Evolutionary conservation across 768 basidiomycete genomes (phyloP), one percentile per base, ranked within the genome.

Genomic region (Suillus discolor): DNA sequence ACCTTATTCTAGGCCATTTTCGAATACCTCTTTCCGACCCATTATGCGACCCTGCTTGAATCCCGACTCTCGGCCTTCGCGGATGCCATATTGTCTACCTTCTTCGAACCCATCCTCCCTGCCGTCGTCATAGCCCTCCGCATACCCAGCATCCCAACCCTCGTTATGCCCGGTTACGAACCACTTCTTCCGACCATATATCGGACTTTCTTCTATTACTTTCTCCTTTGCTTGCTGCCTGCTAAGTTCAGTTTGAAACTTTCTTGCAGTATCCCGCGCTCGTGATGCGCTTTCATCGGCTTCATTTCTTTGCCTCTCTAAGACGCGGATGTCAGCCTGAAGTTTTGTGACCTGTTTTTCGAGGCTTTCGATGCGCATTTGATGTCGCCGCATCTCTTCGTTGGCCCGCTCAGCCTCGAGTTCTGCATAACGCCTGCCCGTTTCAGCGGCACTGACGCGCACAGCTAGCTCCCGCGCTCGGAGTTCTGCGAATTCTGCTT

Each of bases 401-500:
- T 79, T 79, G 7, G 79, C 75, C 16, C 80, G 80, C 20, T 80
- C 72, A 4, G 77, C 73, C 34, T 82, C 80, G 13, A 80, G 72
- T 66, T 81, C 82, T 6, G 74, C 70, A 49, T 75, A 74, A 57
- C 79, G 77, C 62, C 78, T 80, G 31, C 79, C 79, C 3, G 74
- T 72, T 69, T 88, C 85, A 4, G 82, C 79, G 25, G 72, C 73
- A 11, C 75, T 75, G 6, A 81, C 74, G 36, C 81, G 79, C 9
- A 74, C 70, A 16, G 75, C 65, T 20, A 81, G 70, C 44, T 85
- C 84, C 55, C 74, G 81, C 61, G 81, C 81, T 61, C 78, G 77
- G n/a, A 74, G 70, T 73, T 88, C 87, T 36, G 87, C 82, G 54
- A 77, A 79, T 57, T 83, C 82, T 53, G 85, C 87, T 49, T 87